Evolutionary conservation across 2,329 filamentous ascomycete species (phyloP).

Genomic region (Reticulascus tulasneorum): DNA sequence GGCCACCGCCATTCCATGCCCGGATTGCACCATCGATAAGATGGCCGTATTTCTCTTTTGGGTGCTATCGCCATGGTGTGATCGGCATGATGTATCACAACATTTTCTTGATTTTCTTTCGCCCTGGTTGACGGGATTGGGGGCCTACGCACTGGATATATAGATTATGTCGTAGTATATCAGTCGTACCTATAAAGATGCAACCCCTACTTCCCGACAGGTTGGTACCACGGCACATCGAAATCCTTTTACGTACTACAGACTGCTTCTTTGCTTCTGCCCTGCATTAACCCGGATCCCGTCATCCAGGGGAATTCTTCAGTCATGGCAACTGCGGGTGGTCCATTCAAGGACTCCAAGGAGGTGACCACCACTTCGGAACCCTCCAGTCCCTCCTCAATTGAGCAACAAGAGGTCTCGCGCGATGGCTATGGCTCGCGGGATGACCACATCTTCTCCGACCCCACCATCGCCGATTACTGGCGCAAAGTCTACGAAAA

Average conservation of each 20-base stretch:
- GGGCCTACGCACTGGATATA: too few relatives aligned
- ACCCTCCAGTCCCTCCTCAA: conserved; percentile 4
- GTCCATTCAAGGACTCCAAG: conserved; percentile 9
- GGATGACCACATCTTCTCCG: conserved; percentile 41
- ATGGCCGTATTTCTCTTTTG: conserved; percentile 3
- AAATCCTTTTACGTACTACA: too few relatives aligned
- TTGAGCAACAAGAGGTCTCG: conserved; percentile 3
- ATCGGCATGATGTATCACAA: conserved; percentile 8
- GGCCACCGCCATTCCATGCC: too few relatives aligned
- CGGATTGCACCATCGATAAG: conserved; percentile 16
- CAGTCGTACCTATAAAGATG: too few relatives aligned
- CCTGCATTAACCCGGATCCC: too few relatives aligned
- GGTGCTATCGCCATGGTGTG: conserved; percentile 4
- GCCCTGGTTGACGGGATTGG: too few relatives aligned
- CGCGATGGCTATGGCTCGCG: conserved; percentile 26
- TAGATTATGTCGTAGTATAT: too few relatives aligned
- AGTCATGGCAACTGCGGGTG: conserved; percentile 5
- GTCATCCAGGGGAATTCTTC: too few relatives aligned
- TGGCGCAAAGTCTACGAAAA: conserved; percentile 52
- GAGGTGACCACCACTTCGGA: conserved; percentile 5
- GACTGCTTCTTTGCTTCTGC: too few relatives aligned
- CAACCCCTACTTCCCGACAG: too few relatives aligned
- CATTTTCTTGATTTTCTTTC: conserved; percentile 3
- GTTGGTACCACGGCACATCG: too few relatives aligned
- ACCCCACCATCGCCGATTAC: conserved; percentile 47